phyloP scores from a whole-genome alignment of 352 stramenopile species.

The Phytopythium mirpurense region DNA sequence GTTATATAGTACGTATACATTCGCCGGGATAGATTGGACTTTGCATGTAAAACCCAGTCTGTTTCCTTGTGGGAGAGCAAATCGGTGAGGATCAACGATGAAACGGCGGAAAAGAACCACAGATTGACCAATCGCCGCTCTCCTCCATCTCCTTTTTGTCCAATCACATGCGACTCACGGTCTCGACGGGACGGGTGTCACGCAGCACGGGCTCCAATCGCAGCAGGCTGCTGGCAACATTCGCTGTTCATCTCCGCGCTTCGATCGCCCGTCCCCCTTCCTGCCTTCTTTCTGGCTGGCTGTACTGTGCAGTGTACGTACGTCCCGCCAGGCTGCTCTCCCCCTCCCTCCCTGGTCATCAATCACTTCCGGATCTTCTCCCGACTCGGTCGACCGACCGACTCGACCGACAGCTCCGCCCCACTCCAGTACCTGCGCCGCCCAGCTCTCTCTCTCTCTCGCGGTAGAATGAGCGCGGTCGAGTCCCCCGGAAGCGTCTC shows the following conservation, averaged over 20 bases:
- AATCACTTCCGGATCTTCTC: not conserved
- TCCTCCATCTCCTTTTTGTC: not conserved
- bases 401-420: not conserved
- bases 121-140: not conserved
- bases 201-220: not conserved
- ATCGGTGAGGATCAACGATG: too few relatives aligned
- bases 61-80: too few relatives aligned
- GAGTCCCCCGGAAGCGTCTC: not conserved
- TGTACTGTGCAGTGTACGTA: not conserved
- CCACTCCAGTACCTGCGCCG: not conserved
- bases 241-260: too few relatives aligned
- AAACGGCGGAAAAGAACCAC: not conserved
- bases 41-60: too few relatives aligned
- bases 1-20: too few relatives aligned
- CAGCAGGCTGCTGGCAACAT: too few relatives aligned
- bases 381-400: not conserved
- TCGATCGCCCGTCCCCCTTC: too few relatives aligned
- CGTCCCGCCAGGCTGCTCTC: not conserved
- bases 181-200: slow-evolving; percentile 1
- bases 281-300: too few relatives aligned
- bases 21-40: too few relatives aligned
- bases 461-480: not conserved
- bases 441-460: too few relatives aligned
- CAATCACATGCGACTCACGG: not conserved
- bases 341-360: not conserved